Evolutionary conservation across 1,284 basidiomycete species (phyloP), one percentile per base, ranked within the genome.

Genomic region (Ustilago esculenta): DNA sequence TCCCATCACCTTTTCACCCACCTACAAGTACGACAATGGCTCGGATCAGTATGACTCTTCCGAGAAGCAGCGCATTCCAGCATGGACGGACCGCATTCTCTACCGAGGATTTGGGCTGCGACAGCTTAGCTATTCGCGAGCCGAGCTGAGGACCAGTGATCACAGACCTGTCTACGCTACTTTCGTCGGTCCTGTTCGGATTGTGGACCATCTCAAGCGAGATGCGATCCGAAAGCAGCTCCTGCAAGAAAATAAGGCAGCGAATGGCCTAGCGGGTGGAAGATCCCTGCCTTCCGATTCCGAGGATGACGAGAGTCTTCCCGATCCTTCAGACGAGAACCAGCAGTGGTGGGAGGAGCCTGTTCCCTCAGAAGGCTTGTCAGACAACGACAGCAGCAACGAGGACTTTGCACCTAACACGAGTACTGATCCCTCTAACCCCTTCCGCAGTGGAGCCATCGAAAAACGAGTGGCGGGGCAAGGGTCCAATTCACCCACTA

Each of bases 21-120:
- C 93, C 4, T 94, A 94, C 83, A 88, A 90, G 67, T 94, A 92
- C 80, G 91, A 94, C 80, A 83, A 85, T 40, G 84, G 84, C 5
- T 84, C 92, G 8, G 90, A 95, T 69, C 85, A 85, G 42, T 99
- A 98, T 82, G 96, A 99, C 81, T 90, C 92, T 3, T 92, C 92
- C 68, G 96, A 98, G 82, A 99, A 98, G 84, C 88, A 90, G 86
- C 88, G 96, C 7, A 90, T 97, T 79, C 96, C 96, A 1, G 92
- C 95, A 8, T 98, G 95, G 94, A 98, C 80, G 6, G 80, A 81
- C 50, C 74, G 80, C 20, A 88, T 99, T 14, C 82, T 99, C 46
- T 96, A 90, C 84, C 88, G 88, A 8, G 51, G 79, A 30, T 72
- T 58, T 20, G 58, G 53, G 6, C 41, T 70, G 24, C 50, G 50